Evolutionary conservation across 352 stramenopile genomes (phyloP), one percentile per base, ranked within the genome.

Genomic region (Blastocystis sp.): DNA sequence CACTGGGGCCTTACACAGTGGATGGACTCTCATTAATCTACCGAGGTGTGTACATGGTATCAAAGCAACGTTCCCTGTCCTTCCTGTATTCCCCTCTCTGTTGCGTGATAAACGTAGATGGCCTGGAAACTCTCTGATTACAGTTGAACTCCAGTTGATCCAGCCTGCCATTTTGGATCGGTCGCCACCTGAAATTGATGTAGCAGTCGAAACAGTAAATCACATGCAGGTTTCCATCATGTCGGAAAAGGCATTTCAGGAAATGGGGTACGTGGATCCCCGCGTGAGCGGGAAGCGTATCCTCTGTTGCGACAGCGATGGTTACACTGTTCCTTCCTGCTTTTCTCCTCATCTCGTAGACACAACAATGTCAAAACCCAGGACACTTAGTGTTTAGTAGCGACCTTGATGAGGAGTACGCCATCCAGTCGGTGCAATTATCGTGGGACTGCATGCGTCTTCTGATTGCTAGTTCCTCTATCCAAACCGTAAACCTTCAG

Each of bases 271-370:
- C 32, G 21, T 27, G 49, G 69, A 81, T 72, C 36, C 1, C 18
- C 11, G 14, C 24, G 46, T 44, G 11, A 81, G 42, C 42, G 32
- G 32, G 0, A 61, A 61, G 6, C n/a, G 40, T 4, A 29, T 81
- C 3, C 51, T 81, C 1, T 81, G 69, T 48, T 81, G 69, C 8
- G 69, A 81, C 27, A 63, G 4, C n/a, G n/a, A 72, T 48, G 61
- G 3, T 6, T 3, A 14, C 32, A 59, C 3, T 32, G 51, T 59
- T 32, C 2, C 7, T 59, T 11, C 32, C 7, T 16, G 18, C 2
- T 32, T 14, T 18, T 14, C 18, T 11, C 11, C 4, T 59, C 2
- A 59, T 59, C 32, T 32, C 21, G 11, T 59, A 59, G 51, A 11
- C 51, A 16, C 3, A 11, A 59, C 3, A 59, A 27, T 59, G 51